Conservation (phyloP, 139 green algal species). For the Mesostigma viride region DNA sequence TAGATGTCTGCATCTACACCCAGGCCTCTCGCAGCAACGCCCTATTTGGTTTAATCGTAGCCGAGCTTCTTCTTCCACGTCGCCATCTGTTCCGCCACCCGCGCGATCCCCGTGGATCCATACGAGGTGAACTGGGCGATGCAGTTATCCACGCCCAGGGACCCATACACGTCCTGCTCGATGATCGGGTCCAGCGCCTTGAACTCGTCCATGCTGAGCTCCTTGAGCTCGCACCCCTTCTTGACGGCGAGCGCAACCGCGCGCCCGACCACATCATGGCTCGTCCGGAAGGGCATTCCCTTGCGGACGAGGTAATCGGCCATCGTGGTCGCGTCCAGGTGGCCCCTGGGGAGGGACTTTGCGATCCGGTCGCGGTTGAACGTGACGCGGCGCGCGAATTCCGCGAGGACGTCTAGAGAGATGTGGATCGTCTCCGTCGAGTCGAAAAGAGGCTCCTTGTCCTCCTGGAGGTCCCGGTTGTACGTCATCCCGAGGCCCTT, state of each 20-base stretch:
- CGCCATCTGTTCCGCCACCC: conserved; percentile 27
- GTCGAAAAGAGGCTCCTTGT: conserved; percentile 90
- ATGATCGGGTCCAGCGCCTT: conserved; percentile 28
- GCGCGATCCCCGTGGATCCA: conserved; percentile 23
- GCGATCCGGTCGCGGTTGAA: conserved; percentile 80
- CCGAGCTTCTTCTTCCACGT: conserved; percentile 26
- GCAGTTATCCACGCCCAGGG: conserved; percentile 31
- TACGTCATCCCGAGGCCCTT: conserved; percentile 96
- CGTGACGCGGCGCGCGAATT: conserved; percentile 76
- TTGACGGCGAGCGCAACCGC: conserved; percentile 25
- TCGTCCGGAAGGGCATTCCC: conserved; percentile 35
- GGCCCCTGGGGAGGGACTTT: conserved; percentile 27
- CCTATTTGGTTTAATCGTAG: no score
- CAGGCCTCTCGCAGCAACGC: no score
- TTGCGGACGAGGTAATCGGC: conserved; percentile 99
- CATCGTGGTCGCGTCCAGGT: conserved; percentile 91
- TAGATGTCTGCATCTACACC: no score
- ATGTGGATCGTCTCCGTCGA: conserved; percentile 78
- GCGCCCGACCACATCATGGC: conserved; percentile 30
- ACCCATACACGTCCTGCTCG: conserved; percentile 32
- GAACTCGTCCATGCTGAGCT: conserved; percentile 26
- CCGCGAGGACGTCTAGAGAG: conserved; percentile 79
- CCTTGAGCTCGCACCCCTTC: conserved; percentile 14
- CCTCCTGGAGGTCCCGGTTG: conserved; percentile 92
- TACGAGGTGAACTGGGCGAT: conserved; percentile 31